A percentile compares a stretch with the other conserved stretches of the same genome.
These are phyloP conservation scores for Hypoxylon rubiginosum DNA, from an alignment of 2,329 filamentous ascomycete genomes.

Conservation along the genomic window DNA sequence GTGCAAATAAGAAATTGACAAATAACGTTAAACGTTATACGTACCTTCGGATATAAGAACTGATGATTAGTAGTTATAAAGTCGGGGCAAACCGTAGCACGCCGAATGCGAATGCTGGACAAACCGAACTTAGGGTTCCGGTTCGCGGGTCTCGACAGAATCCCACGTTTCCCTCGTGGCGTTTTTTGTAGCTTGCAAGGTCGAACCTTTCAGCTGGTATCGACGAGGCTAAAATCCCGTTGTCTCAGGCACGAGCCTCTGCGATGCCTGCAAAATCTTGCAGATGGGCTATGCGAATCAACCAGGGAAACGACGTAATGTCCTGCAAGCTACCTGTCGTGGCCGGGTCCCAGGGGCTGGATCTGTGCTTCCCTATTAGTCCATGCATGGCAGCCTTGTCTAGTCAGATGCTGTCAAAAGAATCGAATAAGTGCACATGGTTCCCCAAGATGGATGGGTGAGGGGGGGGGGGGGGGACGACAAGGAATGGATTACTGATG, in stretches of 20 bases:
- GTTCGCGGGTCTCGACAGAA: conserved; percentile 37
- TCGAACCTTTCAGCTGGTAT: conserved; percentile 45
- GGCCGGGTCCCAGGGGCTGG: conserved; percentile 36
- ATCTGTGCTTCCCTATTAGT: conserved; percentile 46
- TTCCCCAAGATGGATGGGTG: conserved; percentile 36
- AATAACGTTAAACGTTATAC: neutral
- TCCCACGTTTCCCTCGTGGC: conserved; percentile 47
- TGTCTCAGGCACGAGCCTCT: conserved; percentile 37
- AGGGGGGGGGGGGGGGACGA: conserved; percentile 23
- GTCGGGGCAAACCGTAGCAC: conserved; percentile 4
- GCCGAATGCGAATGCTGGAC: conserved; percentile 19
- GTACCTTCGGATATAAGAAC: neutral
- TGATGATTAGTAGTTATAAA: neutral
- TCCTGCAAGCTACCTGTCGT: conserved; percentile 43
- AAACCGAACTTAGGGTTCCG: conserved; percentile 24
- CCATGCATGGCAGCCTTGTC: conserved; percentile 45
- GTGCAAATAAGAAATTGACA: neutral
- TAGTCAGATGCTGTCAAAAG: conserved; percentile 41
- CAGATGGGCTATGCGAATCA: conserved; percentile 39
- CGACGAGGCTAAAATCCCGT: conserved; percentile 35
- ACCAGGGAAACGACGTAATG: conserved; percentile 40
- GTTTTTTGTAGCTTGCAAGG: conserved; percentile 40
- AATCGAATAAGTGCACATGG: conserved; percentile 38
- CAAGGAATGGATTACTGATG: conserved; percentile 41
- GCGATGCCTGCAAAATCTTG: conserved; percentile 40